Percentiles rank a stretch among this genome's conserved stretches.
Conservation (phyloP, 78 protist species). For the Dictyostelium intermedium region DNA sequence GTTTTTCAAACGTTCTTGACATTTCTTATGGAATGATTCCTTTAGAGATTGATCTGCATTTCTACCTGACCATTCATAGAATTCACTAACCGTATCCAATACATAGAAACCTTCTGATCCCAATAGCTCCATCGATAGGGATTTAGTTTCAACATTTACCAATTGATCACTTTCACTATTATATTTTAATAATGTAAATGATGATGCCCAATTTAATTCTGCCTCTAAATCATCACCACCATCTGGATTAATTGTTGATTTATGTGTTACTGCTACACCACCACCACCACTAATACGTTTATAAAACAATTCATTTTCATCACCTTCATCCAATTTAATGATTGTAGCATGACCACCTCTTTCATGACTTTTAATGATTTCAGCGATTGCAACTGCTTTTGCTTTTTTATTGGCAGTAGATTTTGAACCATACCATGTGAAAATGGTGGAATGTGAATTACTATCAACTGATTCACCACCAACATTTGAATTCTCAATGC, state of each 20-base stretch:
- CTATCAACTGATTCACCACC: slow-evolving; percentile 60
- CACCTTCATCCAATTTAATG: slow-evolving; percentile 51
- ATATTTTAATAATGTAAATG: slow-evolving; percentile 8
- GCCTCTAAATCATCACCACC: slow-evolving; percentile 73
- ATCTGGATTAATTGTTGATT: slow-evolving; percentile 14
- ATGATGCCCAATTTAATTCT: slow-evolving; percentile 32
- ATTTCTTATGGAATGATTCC: slow-evolving; percentile 16
- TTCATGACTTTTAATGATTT: slow-evolving; percentile 57
- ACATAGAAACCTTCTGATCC: slow-evolving; percentile 14
- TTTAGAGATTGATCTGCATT: slow-evolving; percentile 26
- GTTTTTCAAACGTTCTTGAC: slow-evolving; percentile 23
- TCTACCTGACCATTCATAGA: slow-evolving; percentile 72
- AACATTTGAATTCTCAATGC: slow-evolving; percentile 39
- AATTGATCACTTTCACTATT: not conserved
- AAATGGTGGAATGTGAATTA: slow-evolving; percentile 33
- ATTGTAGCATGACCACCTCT: slow-evolving; percentile 74
- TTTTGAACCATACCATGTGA: slow-evolving; percentile 42
- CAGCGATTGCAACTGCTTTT: slow-evolving; percentile 64
- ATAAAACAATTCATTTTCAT: slow-evolving; percentile 8
- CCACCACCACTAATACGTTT: slow-evolving; percentile 12
- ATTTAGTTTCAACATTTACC: not conserved
- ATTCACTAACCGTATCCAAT: slow-evolving; percentile 53
- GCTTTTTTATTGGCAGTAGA: slow-evolving; percentile 51
- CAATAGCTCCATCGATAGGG: slow-evolving; percentile 30
- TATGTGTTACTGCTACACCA: no score